Percentiles rank a stretch among this genome's conserved stretches.
Conservation (phyloP, 2,329 filamentous ascomycete species). For the Calonectria hawksworthii region DNA sequence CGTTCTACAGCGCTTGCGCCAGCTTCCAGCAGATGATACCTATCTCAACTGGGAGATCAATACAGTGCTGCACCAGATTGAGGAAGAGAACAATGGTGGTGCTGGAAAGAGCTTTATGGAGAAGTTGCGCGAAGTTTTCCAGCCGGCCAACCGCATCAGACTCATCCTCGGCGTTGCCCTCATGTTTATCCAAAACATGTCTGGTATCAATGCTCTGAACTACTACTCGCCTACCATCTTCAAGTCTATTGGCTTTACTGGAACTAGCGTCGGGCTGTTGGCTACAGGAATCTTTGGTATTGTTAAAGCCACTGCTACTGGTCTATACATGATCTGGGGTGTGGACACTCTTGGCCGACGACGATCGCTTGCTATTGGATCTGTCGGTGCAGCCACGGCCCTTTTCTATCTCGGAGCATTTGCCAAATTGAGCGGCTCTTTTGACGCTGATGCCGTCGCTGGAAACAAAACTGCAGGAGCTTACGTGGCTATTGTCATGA, state of each 20-base stretch:
- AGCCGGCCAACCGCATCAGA: constrained; percentile 60
- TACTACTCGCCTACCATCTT: constrained; percentile 76
- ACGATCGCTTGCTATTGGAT: constrained; percentile 23
- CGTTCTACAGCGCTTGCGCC: constrained; percentile 28
- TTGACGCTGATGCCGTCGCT: background rate
- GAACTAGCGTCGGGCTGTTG: constrained; percentile 69
- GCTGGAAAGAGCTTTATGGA: constrained; percentile 10
- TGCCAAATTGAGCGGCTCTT: constrained; percentile 25
- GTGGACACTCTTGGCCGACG: constrained; percentile 27
- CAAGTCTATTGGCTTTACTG: constrained; percentile 70
- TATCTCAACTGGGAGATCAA: constrained; percentile 31
- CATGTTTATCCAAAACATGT: constrained; percentile 40
- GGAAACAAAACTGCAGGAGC: constrained; percentile 11
- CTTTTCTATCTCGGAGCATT: constrained; percentile 26
- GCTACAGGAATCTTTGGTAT: constrained; percentile 77
- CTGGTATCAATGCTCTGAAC: constrained; percentile 75
- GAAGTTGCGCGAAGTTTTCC: constrained; percentile 25
- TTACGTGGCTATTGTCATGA: constrained; percentile 28
- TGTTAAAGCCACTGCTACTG: constrained; percentile 58
- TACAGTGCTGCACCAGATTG: constrained; percentile 26
- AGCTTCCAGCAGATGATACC: constrained; percentile 25
- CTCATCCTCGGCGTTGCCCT: constrained; percentile 70
- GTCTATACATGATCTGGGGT: constrained; percentile 30
- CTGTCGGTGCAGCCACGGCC: constrained; percentile 18
- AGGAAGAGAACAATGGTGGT: constrained; percentile 20